phyloP scores from a whole-genome alignment of 345 rosid genomes.

The Litchi chinensis region DNA sequence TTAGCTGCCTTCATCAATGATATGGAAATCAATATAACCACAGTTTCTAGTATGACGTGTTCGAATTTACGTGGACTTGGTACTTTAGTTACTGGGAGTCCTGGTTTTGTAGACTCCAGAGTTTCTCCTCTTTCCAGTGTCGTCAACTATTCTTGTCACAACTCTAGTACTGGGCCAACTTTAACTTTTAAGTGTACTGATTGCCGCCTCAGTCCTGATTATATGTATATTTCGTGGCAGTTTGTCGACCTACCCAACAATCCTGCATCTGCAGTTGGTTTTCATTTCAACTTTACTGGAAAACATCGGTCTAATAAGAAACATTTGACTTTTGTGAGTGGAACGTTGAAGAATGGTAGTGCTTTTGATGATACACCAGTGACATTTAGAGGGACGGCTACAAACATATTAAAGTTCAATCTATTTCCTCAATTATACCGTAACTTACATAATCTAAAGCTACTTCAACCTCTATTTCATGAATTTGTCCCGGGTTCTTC shows the following conservation, averaged over 20 bases:
- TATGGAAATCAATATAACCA: slow-evolving; percentile 80
- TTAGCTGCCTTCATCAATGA: slow-evolving; percentile 68
- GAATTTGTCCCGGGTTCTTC: slow-evolving; percentile 83
- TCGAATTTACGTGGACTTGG: slow-evolving; percentile 69
- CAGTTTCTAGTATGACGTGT: slow-evolving; percentile 89
- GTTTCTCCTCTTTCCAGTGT: slow-evolving; percentile 51
- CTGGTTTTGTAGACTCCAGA: slow-evolving; percentile 60
- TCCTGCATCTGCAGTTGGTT: slow-evolving; percentile 91
- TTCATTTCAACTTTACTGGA: slow-evolving; percentile 73
- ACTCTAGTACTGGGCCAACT: slow-evolving; percentile 79
- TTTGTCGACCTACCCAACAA: slow-evolving; percentile 78
- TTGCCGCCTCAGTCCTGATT: slow-evolving; percentile 59
- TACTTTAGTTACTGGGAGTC: slow-evolving; percentile 61
- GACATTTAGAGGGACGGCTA: slow-evolving; percentile 74
- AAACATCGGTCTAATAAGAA: slow-evolving; percentile 48
- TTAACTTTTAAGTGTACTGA: slow-evolving; percentile 65
- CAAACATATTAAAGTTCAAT: slow-evolving; percentile 76
- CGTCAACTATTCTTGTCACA: slow-evolving; percentile 62
- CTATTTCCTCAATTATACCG: slow-evolving; percentile 78
- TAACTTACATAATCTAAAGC: slow-evolving; percentile 65
- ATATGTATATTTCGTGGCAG: slow-evolving; percentile 78
- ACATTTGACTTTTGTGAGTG: slow-evolving; percentile 80
- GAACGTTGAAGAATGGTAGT: slow-evolving; percentile 68
- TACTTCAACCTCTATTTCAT: slow-evolving; percentile 88
- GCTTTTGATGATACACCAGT: slow-evolving; percentile 59